Evolutionary conservation across 805 yeast species (phyloP), one percentile per base, ranked within the genome.

Genomic region (Hanseniaspora singularis): DNA sequence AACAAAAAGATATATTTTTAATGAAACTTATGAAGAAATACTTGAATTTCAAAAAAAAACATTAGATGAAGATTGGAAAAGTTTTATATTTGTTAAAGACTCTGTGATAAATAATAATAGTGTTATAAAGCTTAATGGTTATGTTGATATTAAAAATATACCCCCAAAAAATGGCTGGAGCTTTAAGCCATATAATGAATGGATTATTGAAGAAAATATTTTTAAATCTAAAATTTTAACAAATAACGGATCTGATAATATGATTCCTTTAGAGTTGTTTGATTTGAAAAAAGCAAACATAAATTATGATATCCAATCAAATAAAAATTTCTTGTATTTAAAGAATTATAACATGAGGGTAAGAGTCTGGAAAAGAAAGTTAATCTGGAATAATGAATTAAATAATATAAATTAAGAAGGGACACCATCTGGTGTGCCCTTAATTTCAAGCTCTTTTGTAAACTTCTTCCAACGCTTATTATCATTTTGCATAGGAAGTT

Each of bases 401-500:
- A 14, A 14, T 9, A 20, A 34, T 14, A 7, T 5, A 16, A 15
- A 26, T 57, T 57, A 86, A 2, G 86, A 75, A 11, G 96, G 95
- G 8, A 85, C 89, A 4, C 96, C 96, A 60, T 88, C 95, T 53
- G 74, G 77, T 50, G 82, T 92, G 40, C 75, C 64, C 51, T 75
- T 74, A 27, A 77, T 67, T 49, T 70, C 70, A 52, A 75, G 74
- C 41, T 40, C 50, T 20, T 74, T 74, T 30, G 73, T 61, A 7
- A 79, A 57, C 43, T 68, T 71, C 54, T 72, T 74, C 79, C 89
- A 78, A 50, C 77, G 69, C 50, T 72, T 77, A 53, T 83, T 69
- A 57, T 80, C 81, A 47, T 73, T 74, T 53, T 77, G 84, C 18
- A 87, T 72, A 1, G 96, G 94, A 8, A 77, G 72, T 31, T 65